phyloP scores from a whole-genome alignment of 2,329 filamentous ascomycete genomes.

The Aspergillus fructus region DNA sequence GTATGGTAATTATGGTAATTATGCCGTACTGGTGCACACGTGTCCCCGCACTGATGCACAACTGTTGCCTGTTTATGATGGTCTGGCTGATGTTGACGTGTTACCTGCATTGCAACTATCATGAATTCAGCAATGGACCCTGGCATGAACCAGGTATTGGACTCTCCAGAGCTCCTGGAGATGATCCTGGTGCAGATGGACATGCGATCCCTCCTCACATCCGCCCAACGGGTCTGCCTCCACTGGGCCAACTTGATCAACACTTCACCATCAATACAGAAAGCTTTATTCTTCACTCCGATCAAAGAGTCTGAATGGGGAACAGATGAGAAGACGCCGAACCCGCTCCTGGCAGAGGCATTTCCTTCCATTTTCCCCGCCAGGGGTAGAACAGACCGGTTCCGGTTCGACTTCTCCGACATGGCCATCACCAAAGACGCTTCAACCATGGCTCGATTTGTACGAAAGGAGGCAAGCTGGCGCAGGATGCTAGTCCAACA shows the following conservation, averaged over 20 bases:
- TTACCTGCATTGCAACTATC: too few species aligned
- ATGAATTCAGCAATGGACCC: too few species aligned
- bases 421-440: neutral
- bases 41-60: too few species aligned
- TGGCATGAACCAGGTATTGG: neutral
- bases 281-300: neutral
- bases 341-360: neutral
- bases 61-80: too few species aligned
- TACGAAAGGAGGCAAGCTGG: neutral
- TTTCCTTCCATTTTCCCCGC: neutral
- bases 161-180: neutral
- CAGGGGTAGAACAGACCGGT: rapidly evolving
- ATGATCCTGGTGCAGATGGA: neutral
- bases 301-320: neutral
- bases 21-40: too few species aligned
- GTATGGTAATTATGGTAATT: too few species aligned
- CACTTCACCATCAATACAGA: neutral
- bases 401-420: neutral
- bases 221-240: neutral
- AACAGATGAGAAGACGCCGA: neutral
- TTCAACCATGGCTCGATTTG: neutral
- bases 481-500: neutral
- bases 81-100: too few species aligned
- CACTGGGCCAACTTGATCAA: neutral
- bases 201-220: neutral